phyloP scores from a whole-genome alignment of 139 green algal species.

The Penium margaritaceum region DNA sequence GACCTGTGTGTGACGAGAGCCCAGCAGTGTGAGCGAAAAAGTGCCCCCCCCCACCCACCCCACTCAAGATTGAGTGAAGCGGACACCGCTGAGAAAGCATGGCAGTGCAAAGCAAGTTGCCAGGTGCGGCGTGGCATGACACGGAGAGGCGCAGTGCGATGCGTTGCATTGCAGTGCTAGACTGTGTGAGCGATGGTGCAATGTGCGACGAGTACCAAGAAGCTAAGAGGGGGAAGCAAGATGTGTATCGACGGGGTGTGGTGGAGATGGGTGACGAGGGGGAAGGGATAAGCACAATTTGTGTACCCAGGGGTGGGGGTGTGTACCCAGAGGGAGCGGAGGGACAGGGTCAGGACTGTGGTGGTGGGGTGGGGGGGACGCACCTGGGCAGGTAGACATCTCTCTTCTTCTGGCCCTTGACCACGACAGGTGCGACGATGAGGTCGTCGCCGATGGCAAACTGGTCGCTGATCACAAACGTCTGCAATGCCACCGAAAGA shows the following conservation, averaged over 20 bases:
- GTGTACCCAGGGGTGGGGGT: too few relatives aligned
- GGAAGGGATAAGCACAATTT: too few relatives aligned
- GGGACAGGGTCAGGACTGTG: neutral
- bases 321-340: neutral
- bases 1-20: too few relatives aligned
- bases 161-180: too few relatives aligned
- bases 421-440: conserved; percentile 61
- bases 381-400: conserved; percentile 59
- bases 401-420: conserved; percentile 45
- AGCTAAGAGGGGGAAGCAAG: neutral
- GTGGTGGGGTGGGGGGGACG: neutral
- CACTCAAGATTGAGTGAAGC: too few relatives aligned
- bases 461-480: conserved; percentile 59
- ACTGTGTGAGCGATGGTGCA: too few relatives aligned
- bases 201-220: neutral
- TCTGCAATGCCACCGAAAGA: conserved; percentile 30
- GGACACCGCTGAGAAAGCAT: too few relatives aligned
- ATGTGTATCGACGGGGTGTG: neutral
- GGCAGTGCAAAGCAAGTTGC: too few relatives aligned
- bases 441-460: conserved; percentile 59
- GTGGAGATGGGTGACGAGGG: neutral
- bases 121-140: too few relatives aligned
- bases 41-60: too few relatives aligned
- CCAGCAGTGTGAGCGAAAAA: too few relatives aligned
- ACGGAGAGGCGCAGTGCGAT: too few relatives aligned